These are phyloP conservation scores for Zymoseptoria passerinii DNA, from an alignment of 2,329 filamentous ascomycete species.

Conservation along the genomic window DNA sequence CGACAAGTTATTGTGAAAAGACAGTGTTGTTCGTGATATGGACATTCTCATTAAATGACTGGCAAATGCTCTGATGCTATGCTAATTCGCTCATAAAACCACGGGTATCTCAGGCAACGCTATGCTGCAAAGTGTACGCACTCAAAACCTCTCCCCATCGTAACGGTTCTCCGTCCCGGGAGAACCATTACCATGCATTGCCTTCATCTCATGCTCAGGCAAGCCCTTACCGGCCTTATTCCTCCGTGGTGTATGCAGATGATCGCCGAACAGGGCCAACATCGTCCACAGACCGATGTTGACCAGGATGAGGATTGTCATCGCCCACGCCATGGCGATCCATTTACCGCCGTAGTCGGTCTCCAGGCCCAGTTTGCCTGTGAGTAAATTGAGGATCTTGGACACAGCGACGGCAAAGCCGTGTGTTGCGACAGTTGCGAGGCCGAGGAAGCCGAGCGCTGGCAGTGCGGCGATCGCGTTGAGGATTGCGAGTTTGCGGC, in stretches of 20 bases:
- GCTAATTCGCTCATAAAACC: background rate
- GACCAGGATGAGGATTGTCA: slow-evolving; percentile 31
- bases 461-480: slow-evolving; percentile 44
- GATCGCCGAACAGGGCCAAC: slow-evolving; percentile 8
- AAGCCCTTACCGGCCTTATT: background rate
- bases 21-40: background rate
- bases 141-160: background rate
- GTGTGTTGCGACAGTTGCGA: slow-evolving; percentile 67
- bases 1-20: too few species aligned
- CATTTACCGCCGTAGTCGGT: slow-evolving; percentile 48
- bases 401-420: slow-evolving; percentile 50
- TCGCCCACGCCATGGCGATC: slow-evolving; percentile 52
- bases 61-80: background rate
- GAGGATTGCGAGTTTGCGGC: slow-evolving; percentile 35
- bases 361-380: slow-evolving; percentile 41
- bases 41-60: background rate
- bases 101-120: background rate
- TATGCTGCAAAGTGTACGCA: background rate
- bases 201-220: slow-evolving; percentile 2
- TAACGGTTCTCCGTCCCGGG: background rate
- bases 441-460: slow-evolving; percentile 53
- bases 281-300: slow-evolving; percentile 13
- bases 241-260: slow-evolving; percentile 2
- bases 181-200: background rate
- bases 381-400: slow-evolving; percentile 46